A percentile compares a stretch with the other conserved stretches of the same genome.
Evolutionary conservation across 1,284 basidiomycete genomes (phyloP).

Genomic region (Cutaneotrichosporon daszewskae): DNA sequence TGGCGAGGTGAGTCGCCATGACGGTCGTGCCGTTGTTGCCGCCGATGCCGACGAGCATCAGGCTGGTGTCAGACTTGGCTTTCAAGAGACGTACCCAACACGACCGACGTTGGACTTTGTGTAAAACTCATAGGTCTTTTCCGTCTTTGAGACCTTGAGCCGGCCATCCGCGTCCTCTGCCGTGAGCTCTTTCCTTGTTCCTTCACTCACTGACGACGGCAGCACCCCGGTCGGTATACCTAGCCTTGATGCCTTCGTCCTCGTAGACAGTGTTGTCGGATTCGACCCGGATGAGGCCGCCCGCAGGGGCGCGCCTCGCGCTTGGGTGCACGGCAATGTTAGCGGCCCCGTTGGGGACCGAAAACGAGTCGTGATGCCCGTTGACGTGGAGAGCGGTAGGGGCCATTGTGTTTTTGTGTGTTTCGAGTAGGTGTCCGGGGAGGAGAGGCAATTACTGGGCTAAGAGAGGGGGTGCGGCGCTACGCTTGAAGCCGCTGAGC

Average conservation of each 20-base stretch:
- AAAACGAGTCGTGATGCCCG: slow-evolving; percentile 41
- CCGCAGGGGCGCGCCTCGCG: slow-evolving; percentile 62
- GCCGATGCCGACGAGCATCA: slow-evolving; percentile 95
- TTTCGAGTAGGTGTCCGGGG: slow-evolving; percentile 3
- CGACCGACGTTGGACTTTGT: slow-evolving; percentile 81
- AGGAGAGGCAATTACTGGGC: slow-evolving; percentile 24
- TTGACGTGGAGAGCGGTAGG: slow-evolving; percentile 41
- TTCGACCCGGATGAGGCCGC: slow-evolving; percentile 65
- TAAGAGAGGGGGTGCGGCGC: slow-evolving; percentile 44
- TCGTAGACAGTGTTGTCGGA: slow-evolving; percentile 75
- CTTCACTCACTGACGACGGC: slow-evolving; percentile 53
- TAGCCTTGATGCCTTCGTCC: slow-evolving; percentile 70
- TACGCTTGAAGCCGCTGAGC: slow-evolving; percentile 48
- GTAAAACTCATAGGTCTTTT: slow-evolving; percentile 81
- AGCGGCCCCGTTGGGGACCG: slow-evolving; percentile 58
- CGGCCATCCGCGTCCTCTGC: slow-evolving; percentile 58
- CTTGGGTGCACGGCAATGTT: slow-evolving; percentile 89
- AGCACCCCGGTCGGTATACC: slow-evolving; percentile 76
- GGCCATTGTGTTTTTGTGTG: slow-evolving; percentile 30
- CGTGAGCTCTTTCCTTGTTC: not conserved
- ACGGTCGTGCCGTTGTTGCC: slow-evolving; percentile 98
- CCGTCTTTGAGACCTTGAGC: slow-evolving; percentile 64
- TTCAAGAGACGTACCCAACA: slow-evolving; percentile 68
- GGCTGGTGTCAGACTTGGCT: slow-evolving; percentile 51
- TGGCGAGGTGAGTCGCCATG: slow-evolving; percentile 90